These are phyloP conservation scores for Carallia pectinifolia DNA, from an alignment of 345 rosid genomes.

Conservation along the genomic window DNA sequence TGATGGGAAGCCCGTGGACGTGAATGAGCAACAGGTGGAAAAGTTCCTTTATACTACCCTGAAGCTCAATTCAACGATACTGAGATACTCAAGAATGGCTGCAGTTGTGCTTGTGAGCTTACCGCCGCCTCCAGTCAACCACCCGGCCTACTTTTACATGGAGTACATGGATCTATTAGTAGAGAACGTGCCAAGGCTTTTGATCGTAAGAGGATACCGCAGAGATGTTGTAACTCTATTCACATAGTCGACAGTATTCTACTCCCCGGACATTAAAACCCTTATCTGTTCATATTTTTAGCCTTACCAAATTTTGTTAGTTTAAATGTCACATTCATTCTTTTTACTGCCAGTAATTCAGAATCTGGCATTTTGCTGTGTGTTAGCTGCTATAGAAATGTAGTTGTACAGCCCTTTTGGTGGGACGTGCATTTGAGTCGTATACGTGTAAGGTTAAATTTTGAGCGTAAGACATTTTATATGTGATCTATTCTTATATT, in stretches of 20 bases:
- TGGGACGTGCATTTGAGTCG: slow-evolving; percentile 8
- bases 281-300: slow-evolving; percentile 27
- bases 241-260: slow-evolving; percentile 48
- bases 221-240: slow-evolving; percentile 95
- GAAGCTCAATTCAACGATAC: slow-evolving; percentile 79
- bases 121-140: slow-evolving; percentile 69
- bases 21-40: slow-evolving; percentile 78
- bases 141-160: slow-evolving; percentile 96
- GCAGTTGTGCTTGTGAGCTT: slow-evolving; percentile 91
- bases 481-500: too few relatives aligned
- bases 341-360: slow-evolving; percentile 21
- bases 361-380: slow-evolving; percentile 8
- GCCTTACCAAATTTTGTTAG: slow-evolving; percentile 7
- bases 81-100: slow-evolving; percentile 79
- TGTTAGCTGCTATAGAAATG: not conserved
- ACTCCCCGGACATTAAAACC: slow-evolving; percentile 6
- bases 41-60: slow-evolving; percentile 79
- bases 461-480: not conserved
- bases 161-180: slow-evolving; percentile 98
- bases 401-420: slow-evolving; percentile 15
- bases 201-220: slow-evolving; percentile 97
- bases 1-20: slow-evolving; percentile 73
- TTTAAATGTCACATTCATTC: slow-evolving; percentile 35
- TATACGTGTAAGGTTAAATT: not conserved
- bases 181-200: slow-evolving; percentile 87